A percentile compares a stretch with the other conserved stretches of the same genome.
Conservation (phyloP, 306 rosid species). For the Astragalus glycyphyllos region DNA sequence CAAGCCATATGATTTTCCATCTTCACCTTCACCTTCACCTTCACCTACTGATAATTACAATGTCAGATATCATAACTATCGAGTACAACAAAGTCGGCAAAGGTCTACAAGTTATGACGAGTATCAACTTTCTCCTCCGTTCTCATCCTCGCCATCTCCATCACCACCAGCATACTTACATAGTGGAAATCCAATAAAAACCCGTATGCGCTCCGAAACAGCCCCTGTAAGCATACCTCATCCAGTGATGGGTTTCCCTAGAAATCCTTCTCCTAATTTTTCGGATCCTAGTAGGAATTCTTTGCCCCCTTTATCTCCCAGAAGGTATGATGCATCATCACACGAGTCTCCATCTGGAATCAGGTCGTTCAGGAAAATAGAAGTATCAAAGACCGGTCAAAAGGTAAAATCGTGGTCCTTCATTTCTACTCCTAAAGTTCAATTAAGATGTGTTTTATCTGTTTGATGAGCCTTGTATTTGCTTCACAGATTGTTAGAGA, state of each 20-base stretch:
- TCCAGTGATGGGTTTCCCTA: conserved; percentile 52
- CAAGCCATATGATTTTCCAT: conserved; percentile 59
- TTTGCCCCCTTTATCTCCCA: conserved; percentile 81
- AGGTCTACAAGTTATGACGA: conserved; percentile 61
- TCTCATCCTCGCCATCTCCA: conserved; percentile 77
- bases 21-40: conserved; percentile 54
- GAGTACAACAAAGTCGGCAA: conserved; percentile 48
- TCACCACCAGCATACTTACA: conserved; percentile 66
- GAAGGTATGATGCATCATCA: conserved; percentile 70
- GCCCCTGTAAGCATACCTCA: conserved; percentile 85
- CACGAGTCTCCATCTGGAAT: conserved; percentile 86
- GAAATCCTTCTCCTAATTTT: conserved; percentile 71
- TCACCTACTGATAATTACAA: conserved; percentile 61
- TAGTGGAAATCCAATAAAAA: conserved; percentile 53
- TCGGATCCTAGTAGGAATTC: conserved; percentile 78
- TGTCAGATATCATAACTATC: conserved; percentile 52
- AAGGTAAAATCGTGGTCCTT: conserved; percentile 64
- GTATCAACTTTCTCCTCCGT: conserved; percentile 90
- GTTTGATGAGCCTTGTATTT: conserved; percentile 44
- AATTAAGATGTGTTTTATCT: conserved; percentile 24
- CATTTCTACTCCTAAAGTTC: conserved; percentile 40
- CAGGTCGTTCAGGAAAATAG: conserved; percentile 69
- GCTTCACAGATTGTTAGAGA: conserved; percentile 64
- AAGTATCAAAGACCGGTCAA: conserved; percentile 62
- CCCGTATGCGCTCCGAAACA: conserved; percentile 66